These are phyloP conservation scores for Extremus antarcticus DNA, from an alignment of 495 filamentous ascomycete genomes.

Conservation along the genomic window DNA sequence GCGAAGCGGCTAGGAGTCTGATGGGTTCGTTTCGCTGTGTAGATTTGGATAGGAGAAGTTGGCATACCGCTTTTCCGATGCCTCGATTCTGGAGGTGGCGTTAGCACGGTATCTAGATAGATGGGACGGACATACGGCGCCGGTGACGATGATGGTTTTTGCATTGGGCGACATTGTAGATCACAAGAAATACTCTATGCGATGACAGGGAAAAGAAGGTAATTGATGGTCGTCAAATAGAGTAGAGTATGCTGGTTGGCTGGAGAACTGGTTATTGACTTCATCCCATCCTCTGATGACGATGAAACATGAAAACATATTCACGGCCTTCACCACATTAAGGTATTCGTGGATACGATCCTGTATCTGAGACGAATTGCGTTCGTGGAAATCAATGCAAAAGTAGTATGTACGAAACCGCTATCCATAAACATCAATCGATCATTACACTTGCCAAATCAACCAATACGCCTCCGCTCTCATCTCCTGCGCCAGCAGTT, in stretches of 20 bases:
- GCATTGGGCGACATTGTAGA: neutral
- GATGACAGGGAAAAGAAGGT: neutral
- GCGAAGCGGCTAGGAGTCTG: constrained; percentile 11
- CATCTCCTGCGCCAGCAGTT: too few species aligned
- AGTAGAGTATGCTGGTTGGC: neutral
- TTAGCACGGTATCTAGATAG: neutral
- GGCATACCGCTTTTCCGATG: constrained; percentile 20
- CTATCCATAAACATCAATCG: neutral
- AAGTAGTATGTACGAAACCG: neutral
- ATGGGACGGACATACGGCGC: neutral
- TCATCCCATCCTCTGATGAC: neutral
- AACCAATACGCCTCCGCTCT: neutral
- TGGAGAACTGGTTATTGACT: neutral
- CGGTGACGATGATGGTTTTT: neutral
- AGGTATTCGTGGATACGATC: too few species aligned
- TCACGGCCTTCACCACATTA: neutral
- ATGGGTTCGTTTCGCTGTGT: neutral
- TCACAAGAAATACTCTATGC: neutral
- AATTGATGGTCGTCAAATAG: neutral
- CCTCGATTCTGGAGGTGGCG: constrained; percentile 17
- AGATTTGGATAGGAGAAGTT: constrained; percentile 1
- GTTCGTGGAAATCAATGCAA: too few species aligned
- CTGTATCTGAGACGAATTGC: too few species aligned
- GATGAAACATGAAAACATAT: neutral
- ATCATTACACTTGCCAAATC: neutral